Evolutionary conservation across 1,139 yeast species (phyloP).

Genomic region (Hemisphaericaspora subhashii): DNA sequence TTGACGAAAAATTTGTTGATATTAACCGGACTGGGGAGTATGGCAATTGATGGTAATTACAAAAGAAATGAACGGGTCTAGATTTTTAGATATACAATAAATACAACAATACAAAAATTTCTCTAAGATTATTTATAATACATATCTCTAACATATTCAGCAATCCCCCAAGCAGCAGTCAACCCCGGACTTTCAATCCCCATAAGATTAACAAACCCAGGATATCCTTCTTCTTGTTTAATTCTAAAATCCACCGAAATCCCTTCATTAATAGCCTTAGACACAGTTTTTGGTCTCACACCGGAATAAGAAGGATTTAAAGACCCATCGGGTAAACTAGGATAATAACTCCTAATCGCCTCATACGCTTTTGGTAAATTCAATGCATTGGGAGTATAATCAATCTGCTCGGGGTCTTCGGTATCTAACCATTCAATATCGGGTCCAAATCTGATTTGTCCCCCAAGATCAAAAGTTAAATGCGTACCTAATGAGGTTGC

Average conservation of each 20-base stretch:
- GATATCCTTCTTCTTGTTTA: constrained; percentile 59
- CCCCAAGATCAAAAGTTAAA: constrained; percentile 79
- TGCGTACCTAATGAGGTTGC: constrained; percentile 84
- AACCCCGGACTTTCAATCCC: constrained; percentile 93
- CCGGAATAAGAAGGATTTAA: constrained; percentile 75
- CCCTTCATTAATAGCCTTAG: constrained; percentile 37
- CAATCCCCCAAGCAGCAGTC: constrained; percentile 81
- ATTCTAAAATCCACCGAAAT: constrained; percentile 74
- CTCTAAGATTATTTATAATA: constrained; percentile 21
- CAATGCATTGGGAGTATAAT: constrained; percentile 46
- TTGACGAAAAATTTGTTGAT: too few relatives aligned
- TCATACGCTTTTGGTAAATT: constrained; percentile 56
- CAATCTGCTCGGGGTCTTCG: constrained; percentile 33
- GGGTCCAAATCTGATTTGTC: constrained; percentile 82
- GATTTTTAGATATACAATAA: too few relatives aligned
- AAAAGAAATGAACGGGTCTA: too few relatives aligned
- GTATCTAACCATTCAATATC: constrained; percentile 78
- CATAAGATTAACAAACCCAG: constrained; percentile 76
- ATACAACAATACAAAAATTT: too few relatives aligned
- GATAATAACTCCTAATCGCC: constrained; percentile 65
- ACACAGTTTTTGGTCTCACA: constrained; percentile 72
- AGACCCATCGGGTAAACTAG: constrained; percentile 50
- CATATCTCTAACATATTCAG: constrained; percentile 59
- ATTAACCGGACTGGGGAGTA: too few relatives aligned
- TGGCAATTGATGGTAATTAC: too few relatives aligned